A percentile compares a stretch with the other conserved stretches of the same genome.
Conservation (phyloP, 345 rosid genomes). For the Aquilaria sinensis region DNA sequence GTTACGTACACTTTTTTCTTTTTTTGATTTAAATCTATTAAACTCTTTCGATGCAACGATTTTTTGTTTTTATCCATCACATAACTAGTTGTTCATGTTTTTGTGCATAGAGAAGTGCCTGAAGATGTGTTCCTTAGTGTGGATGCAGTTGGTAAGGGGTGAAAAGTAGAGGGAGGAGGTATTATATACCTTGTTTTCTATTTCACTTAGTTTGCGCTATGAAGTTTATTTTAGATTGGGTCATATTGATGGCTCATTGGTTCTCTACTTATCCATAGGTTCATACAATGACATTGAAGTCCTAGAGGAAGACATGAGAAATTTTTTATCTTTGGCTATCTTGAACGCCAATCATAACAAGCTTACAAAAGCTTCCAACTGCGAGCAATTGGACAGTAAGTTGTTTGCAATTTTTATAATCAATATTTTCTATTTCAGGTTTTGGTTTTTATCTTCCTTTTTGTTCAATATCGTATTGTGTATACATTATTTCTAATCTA, state of each 20-base stretch:
- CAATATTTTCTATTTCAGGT: no score
- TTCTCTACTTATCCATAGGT: slow-evolving; percentile 31
- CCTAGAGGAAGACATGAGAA: slow-evolving; percentile 71
- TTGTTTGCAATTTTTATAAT: slow-evolving; percentile 1
- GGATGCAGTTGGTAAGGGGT: slow-evolving; percentile 58
- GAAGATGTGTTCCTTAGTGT: slow-evolving; percentile 52
- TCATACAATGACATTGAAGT: slow-evolving; percentile 62
- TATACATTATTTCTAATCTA: slow-evolving; percentile 5
- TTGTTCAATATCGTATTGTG: background rate
- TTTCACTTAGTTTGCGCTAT: background rate
- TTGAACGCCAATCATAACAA: slow-evolving; percentile 80
- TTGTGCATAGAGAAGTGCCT: slow-evolving; percentile 56
- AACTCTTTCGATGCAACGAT: no score
- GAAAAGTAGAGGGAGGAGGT: slow-evolving; percentile 98
- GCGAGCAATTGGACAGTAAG: slow-evolving; percentile 75
- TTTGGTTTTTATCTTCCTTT: background rate
- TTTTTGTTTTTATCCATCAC: background rate
- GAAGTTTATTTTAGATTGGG: background rate
- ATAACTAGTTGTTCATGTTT: background rate
- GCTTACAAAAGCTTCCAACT: slow-evolving; percentile 53
- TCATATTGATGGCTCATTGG: background rate
- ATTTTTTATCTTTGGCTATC: slow-evolving; percentile 55
- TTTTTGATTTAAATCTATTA: no score
- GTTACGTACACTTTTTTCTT: no score
- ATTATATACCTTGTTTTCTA: background rate